Base-by-base conservation (phyloP, 129 eudicot species). In the Pseudognaphalium luteoalbum region DNA sequence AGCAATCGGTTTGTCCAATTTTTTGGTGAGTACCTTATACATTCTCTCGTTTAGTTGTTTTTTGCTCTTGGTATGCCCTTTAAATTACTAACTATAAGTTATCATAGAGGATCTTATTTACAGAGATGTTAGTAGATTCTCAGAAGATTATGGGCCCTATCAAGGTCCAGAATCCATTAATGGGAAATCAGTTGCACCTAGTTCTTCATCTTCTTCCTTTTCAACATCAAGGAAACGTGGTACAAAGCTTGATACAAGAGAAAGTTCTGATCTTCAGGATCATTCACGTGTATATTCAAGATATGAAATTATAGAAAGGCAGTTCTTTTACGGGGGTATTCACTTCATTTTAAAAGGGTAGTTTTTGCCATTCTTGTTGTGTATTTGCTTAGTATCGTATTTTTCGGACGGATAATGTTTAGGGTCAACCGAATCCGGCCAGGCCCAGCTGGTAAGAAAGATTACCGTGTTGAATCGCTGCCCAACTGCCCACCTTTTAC, bases 311-410 rank as follows among this genome's bases (percentile, higher is more conserved):
- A 81, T 83, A 80, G 79, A 80, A 54, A 85, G 72, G 57, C 78
- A 74, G 67, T 69, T 70, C 75, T 68, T 69, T 78, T 69, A 62
- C 52, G 81, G 92, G 78, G 89, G 84, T 32, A 71, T 81, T 79
- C 21, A 50, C 81, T 69, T 90, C 86, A 34, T 90, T 82, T 62
- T 85, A 65, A 86, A 81, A 83, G 89, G 98, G 98, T 93, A 90
- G n/a, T 60, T 71, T n/a, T n/a, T 21, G 2, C 37, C 44, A 29
- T 79, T 76, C 74, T 76, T 25, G 8, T 71, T 37, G 76, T 52
- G 34, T 33, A 76, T 68, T 50, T 39, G 59, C 34, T 41, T 12
- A 10, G 42, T 37, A 37, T 37, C 10, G 47, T 41, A 4, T 41
- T 41, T 41, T 35, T 6, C 10, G 14, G 12, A 41, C 47, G 10